phyloP scores from a whole-genome alignment of 805 yeast genomes.

The Candida ficus region DNA sequence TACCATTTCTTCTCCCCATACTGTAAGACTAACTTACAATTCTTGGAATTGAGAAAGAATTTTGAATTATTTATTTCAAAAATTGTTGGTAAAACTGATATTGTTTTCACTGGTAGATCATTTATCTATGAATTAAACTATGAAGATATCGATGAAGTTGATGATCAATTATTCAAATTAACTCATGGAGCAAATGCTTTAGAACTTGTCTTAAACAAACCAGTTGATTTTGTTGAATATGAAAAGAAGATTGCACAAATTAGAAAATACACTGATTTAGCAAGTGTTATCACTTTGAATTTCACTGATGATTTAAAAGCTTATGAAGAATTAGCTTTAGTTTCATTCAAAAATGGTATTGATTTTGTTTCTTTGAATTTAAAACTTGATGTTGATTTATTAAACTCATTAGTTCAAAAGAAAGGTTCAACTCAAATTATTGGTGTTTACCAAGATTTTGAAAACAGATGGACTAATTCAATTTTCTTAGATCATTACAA shows the following conservation, averaged over 20 bases:
- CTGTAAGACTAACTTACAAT: slow-evolving; percentile 51
- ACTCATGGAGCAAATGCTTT: slow-evolving; percentile 74
- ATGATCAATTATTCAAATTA: slow-evolving; percentile 38
- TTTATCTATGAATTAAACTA: slow-evolving; percentile 70
- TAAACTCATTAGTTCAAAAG: slow-evolving; percentile 44
- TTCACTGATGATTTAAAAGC: slow-evolving; percentile 41
- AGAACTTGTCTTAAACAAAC: slow-evolving; percentile 64
- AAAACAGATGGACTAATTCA: slow-evolving; percentile 22
- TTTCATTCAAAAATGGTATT: slow-evolving; percentile 74
- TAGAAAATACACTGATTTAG: slow-evolving; percentile 59
- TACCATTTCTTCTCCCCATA: slow-evolving; percentile 73
- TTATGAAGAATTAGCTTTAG: slow-evolving; percentile 45
- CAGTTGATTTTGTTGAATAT: slow-evolving; percentile 49
- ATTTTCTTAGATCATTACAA: slow-evolving; percentile 58
- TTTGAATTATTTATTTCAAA: slow-evolving; percentile 53
- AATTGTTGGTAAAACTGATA: slow-evolving; percentile 50
- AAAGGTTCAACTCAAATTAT: slow-evolving; percentile 66
- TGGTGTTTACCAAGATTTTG: slow-evolving; percentile 63
- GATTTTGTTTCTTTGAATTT: slow-evolving; percentile 80
- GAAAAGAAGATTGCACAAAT: slow-evolving; percentile 68
- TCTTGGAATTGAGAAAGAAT: slow-evolving; percentile 49
- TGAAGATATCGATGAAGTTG: slow-evolving; percentile 60
- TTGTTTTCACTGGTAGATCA: slow-evolving; percentile 41
- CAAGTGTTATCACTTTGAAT: slow-evolving; percentile 77
- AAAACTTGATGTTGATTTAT: slow-evolving; percentile 52